phyloP scores from a whole-genome alignment of 768 basidiomycete species.

The button mushroom (Agaricus bisporus) region DNA sequence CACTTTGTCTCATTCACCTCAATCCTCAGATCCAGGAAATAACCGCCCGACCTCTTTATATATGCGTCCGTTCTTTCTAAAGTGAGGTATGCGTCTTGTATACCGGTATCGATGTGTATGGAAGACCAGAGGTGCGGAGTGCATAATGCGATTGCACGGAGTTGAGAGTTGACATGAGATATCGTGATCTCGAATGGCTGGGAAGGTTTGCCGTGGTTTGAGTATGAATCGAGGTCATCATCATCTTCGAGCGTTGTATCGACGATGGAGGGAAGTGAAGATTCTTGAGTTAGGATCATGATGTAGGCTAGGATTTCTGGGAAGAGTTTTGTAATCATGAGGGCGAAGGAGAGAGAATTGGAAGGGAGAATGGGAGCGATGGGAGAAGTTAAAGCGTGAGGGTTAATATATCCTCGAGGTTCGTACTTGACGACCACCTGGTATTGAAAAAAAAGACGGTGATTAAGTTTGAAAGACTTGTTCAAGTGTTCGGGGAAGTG shows the following conservation, averaged over 20 bases:
- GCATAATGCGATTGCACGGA: constrained; percentile 31
- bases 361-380: not conserved
- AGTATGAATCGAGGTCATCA: not conserved
- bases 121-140: constrained; percentile 35
- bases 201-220: not conserved
- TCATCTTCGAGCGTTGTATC: not conserved
- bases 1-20: constrained; percentile 14
- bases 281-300: constrained; percentile 16
- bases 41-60: constrained; percentile 26
- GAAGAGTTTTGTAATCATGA: not conserved
- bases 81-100: constrained; percentile 10
- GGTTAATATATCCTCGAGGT: no score
- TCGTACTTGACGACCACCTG: no score
- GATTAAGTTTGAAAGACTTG: no score
- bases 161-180: constrained; percentile 32
- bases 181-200: constrained; percentile 30
- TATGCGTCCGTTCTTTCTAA: constrained; percentile 22
- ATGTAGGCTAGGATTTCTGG: constrained; percentile 8
- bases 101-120: constrained; percentile 20
- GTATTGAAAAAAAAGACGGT: no score
- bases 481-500: no score
- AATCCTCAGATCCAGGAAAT: constrained; percentile 27
- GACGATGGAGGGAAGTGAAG: not conserved
- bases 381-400: no score
- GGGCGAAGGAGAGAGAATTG: not conserved